Evolutionary conservation across 2,329 filamentous ascomycete species (phyloP), one percentile per base, ranked within the genome.

Genomic region (Colletotrichum theobromicola): DNA sequence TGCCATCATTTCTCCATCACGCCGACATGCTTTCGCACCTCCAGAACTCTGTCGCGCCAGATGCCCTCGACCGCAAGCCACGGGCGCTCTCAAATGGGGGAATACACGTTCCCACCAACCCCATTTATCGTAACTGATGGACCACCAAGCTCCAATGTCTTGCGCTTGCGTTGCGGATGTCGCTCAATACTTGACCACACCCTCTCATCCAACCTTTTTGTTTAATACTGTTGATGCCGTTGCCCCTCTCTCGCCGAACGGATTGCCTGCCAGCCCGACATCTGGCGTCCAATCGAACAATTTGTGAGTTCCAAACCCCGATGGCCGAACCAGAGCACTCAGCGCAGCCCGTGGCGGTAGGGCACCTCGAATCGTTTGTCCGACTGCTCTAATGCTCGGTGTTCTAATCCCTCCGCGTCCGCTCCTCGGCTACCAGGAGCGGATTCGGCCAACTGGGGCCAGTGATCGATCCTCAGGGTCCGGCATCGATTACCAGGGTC

Each of bases 331-430:
- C n/a, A 28, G 16, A 42, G 35, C 32, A 24, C 15, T 58, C 34
- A 28, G 28, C n/a, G 26, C 21, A 21, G 35, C 26, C 21, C 50
- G 28, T 50, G 42, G 42, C 21, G 53, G 55, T 6, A n/a, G n/a
- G 21, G 21, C 42, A 64, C 62, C n/a, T 32, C 16, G 21, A 46
- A 24, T 57, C 35, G 46, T 70, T 67, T 37, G 57, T 72, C 72
- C 26, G 62, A 62, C n/a, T 35, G 55, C 60, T 24, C 5, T 18
- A 28, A 50, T 46, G 21, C 28, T 74, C 72, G 72, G 72, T 37
- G 35, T 72, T 74, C 32, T 26, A 74, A 72, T 74, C 72, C 62
- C 21, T 74, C 68, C 72, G 72, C 68, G 68, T 74, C 62, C 72
- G 72, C 72, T 46, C 28, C 21, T 67, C 68, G 68, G 55, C 71